Evolutionary conservation across 768 basidiomycete genomes (phyloP).

Genomic region (Boletus subparvulus): DNA sequence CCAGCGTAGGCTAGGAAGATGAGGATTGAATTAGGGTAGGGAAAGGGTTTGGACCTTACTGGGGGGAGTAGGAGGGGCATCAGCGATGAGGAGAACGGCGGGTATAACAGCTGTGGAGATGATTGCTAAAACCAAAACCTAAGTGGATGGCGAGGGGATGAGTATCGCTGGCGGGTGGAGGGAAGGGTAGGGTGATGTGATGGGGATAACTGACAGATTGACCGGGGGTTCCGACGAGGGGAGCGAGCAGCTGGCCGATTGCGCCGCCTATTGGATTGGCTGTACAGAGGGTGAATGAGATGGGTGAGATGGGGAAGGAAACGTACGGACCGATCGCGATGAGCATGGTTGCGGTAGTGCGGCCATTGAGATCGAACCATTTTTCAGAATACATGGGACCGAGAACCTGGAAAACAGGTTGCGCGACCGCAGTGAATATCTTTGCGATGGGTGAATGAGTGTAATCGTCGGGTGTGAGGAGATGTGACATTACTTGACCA

Average conservation of each 20-base stretch:
- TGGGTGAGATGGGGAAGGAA: background rate
- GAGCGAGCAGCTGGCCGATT: slow-evolving; percentile 70
- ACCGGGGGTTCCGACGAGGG: slow-evolving; percentile 51
- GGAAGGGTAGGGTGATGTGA: background rate
- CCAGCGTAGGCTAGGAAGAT: slow-evolving; percentile 59
- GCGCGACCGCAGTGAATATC: slow-evolving; percentile 63
- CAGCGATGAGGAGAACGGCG: slow-evolving; percentile 54
- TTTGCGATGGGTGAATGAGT: slow-evolving; percentile 24
- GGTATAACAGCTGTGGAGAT: slow-evolving; percentile 64
- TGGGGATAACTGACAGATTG: slow-evolving; percentile 52
- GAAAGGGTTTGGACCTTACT: slow-evolving; percentile 44
- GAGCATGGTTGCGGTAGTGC: slow-evolving; percentile 76
- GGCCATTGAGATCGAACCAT: slow-evolving; percentile 76
- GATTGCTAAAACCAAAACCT: slow-evolving; percentile 73
- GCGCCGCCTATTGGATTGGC: slow-evolving; percentile 77
- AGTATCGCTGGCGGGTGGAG: background rate
- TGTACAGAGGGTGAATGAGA: slow-evolving; percentile 21
- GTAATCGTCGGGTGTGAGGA: background rate
- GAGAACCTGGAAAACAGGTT: slow-evolving; percentile 74
- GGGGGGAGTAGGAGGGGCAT: slow-evolving; percentile 72
- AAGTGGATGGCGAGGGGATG: background rate
- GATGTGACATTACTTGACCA: slow-evolving; percentile 53
- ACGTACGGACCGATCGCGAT: slow-evolving; percentile 42
- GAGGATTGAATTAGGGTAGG: background rate
- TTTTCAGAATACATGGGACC: slow-evolving; percentile 80